A percentile compares a stretch with the other conserved stretches of the same genome.
Evolutionary conservation across 768 basidiomycete species (phyloP).

Genomic region (Amanita rubescens): DNA sequence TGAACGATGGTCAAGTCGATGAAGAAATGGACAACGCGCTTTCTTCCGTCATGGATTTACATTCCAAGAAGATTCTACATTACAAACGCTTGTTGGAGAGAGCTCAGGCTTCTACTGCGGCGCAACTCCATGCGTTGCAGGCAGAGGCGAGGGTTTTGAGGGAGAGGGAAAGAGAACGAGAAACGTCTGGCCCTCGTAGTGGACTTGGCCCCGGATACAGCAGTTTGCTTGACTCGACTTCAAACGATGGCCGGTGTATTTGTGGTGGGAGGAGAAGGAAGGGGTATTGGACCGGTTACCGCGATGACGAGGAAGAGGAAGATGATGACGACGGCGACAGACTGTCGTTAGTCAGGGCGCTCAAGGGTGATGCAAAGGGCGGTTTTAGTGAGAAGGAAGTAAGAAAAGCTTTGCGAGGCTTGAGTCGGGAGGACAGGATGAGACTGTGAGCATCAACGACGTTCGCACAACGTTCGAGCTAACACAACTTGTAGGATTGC

Average conservation of each 20-base stretch:
- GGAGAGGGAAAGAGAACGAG: conserved; percentile 19
- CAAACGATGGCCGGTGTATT: conserved; percentile 28
- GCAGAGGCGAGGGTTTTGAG: conserved; percentile 70
- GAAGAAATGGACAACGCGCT: conserved; percentile 52
- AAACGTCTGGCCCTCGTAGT: not conserved
- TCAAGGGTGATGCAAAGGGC: conserved; percentile 51
- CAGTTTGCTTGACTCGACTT: conserved; percentile 5
- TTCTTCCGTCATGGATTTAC: conserved; percentile 31
- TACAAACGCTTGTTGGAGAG: conserved; percentile 79
- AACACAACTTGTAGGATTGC: conserved; percentile 36
- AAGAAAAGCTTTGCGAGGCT: conserved; percentile 49
- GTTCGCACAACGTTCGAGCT: not conserved
- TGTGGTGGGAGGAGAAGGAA: conserved; percentile 58
- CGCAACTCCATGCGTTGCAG: conserved; percentile 80
- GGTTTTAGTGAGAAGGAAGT: conserved; percentile 67
- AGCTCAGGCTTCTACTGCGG: conserved; percentile 69
- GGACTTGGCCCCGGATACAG: not conserved
- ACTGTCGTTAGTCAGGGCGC: conserved; percentile 33
- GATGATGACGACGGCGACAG: conserved; percentile 33
- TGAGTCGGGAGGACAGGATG: conserved; percentile 65
- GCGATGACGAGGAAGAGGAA: conserved; percentile 43
- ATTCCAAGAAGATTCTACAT: conserved; percentile 53
- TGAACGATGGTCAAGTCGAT: conserved; percentile 51
- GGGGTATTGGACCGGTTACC: conserved; percentile 71
- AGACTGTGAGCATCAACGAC: conserved; percentile 47